These are phyloP conservation scores for Epichloe gansuensis DNA, from an alignment of 2,329 filamentous ascomycete genomes.

Conservation along the genomic window DNA sequence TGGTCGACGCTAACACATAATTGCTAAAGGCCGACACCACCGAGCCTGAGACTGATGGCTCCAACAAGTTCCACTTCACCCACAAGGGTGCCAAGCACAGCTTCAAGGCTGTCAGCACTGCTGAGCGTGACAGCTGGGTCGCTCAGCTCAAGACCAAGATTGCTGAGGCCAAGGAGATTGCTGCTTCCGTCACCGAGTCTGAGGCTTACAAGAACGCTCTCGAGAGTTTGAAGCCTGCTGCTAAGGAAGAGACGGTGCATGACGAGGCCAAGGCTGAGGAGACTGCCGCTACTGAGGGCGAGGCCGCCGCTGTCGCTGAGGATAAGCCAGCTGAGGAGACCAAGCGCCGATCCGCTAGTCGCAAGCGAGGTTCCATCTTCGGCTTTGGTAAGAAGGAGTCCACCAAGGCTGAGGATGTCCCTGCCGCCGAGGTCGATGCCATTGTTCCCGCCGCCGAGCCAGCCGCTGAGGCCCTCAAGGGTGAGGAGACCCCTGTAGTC, in stretches of 20 bases:
- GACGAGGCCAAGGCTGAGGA: constrained; percentile 21
- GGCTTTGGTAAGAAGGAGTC: constrained; percentile 44
- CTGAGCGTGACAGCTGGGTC: constrained; percentile 90
- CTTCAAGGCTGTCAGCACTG: constrained; percentile 65
- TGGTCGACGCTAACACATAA: constrained; percentile 1
- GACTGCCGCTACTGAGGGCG: constrained; percentile 15
- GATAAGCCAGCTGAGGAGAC: constrained; percentile 32
- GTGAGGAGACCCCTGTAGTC: constrained; percentile 21
- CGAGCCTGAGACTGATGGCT: constrained; percentile 63
- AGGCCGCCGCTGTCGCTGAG: constrained; percentile 17
- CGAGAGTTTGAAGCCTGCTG: constrained; percentile 46
- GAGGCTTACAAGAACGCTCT: constrained; percentile 83
- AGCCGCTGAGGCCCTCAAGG: constrained; percentile 19
- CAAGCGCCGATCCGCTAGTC: constrained; percentile 50
- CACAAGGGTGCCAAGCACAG: constrained; percentile 80
- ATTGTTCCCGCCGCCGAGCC: constrained; percentile 23
- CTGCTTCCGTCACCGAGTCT: constrained; percentile 57
- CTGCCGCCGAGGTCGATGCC: constrained; percentile 19
- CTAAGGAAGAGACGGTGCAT: constrained; percentile 19
- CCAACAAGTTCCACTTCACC: constrained; percentile 75
- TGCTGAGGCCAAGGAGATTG: constrained; percentile 71
- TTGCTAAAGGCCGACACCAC: constrained; percentile 40
- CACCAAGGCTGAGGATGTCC: constrained; percentile 18
- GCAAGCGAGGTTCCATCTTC: constrained; percentile 55
- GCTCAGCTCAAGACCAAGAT: constrained; percentile 70